Base-by-base conservation (phyloP, 2,329 filamentous ascomycete genomes). In the Seiridium cupressi region DNA sequence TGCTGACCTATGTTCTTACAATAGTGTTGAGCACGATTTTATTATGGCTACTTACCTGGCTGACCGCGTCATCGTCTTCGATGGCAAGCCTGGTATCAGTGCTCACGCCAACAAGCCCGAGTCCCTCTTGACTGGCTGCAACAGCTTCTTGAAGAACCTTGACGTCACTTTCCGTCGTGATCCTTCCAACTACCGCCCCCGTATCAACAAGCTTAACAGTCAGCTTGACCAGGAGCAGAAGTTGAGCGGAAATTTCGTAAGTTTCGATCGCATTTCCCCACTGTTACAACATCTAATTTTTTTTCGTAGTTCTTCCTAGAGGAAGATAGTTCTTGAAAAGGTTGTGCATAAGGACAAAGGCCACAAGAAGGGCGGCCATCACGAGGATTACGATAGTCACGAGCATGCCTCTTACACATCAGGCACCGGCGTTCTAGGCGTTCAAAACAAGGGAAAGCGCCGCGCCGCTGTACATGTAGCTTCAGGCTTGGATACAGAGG, bases 171-270 rank as follows among this genome's bases (percentile, higher is more conserved):
- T 99, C 90, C 92, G 95, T 72, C 93, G 96, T 75, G 95, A 99
- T 73, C 95, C 96, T 64, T 93, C 89, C 79, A 97, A 95, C 72
- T 99, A 87, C 85, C 89, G 95, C 63, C 95, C 96, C 64, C 92
- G 96, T 79, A 99, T 99, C 84, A 99, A 99, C 87, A 99, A 99
- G 86, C 81, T 87, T 72, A 89, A 93, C 77, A 95, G 91, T 73
- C 95, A 99, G 82, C 86, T 98, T 68, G 95, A 99, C 77, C 93
- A 97, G 76, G 95, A 98, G 75, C 95, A 99, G 84, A 99, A 99
- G 84, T 69, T 93, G 71, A 80, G 79, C 66, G 96, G 96, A 69
- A 98, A 98, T 81, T 99, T 90, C 81, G 36, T n/a, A 6, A 60
- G 32, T 49, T 1, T 8, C 7, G 7, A 42, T 42, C 7, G 1